Conservation (phyloP, 305 asterid genomes). For the Fraxinus nigra region DNA sequence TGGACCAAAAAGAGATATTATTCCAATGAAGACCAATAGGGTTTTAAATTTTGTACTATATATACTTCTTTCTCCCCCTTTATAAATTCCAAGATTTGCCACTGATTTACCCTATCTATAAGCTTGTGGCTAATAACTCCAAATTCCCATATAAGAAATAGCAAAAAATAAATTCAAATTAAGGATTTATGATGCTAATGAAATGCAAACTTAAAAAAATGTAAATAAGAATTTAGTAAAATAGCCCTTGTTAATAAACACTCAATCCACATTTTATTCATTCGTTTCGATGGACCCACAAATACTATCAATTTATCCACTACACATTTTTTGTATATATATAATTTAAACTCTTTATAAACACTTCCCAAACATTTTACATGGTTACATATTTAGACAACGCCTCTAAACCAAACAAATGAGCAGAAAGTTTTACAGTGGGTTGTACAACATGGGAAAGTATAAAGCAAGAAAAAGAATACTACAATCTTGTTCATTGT, state of each 20-base stretch:
- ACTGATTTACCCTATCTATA: background rate
- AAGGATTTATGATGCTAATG: background rate
- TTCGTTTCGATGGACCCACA: background rate
- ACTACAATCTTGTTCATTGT: background rate
- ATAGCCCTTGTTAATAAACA: background rate
- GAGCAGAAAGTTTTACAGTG: background rate
- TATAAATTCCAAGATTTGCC: constrained; percentile 24
- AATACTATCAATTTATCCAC: too few relatives aligned
- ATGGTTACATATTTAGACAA: background rate
- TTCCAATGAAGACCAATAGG: constrained; percentile 34
- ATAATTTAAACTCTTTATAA: too few relatives aligned
- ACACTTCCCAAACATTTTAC: background rate
- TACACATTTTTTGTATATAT: too few relatives aligned
- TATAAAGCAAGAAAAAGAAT: too few relatives aligned
- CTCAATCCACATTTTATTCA: background rate
- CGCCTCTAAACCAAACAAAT: too few relatives aligned
- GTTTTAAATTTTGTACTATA: background rate
- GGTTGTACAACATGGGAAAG: background rate
- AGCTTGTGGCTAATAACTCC: background rate
- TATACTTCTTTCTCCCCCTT: background rate
- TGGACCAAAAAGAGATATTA: constrained; percentile 22
- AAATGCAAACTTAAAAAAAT: background rate
- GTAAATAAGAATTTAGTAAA: background rate
- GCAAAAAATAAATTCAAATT: background rate
- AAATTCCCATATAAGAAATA: background rate